phyloP scores from a whole-genome alignment of 257 asterid genomes.

The Verbascum thapsus region DNA sequence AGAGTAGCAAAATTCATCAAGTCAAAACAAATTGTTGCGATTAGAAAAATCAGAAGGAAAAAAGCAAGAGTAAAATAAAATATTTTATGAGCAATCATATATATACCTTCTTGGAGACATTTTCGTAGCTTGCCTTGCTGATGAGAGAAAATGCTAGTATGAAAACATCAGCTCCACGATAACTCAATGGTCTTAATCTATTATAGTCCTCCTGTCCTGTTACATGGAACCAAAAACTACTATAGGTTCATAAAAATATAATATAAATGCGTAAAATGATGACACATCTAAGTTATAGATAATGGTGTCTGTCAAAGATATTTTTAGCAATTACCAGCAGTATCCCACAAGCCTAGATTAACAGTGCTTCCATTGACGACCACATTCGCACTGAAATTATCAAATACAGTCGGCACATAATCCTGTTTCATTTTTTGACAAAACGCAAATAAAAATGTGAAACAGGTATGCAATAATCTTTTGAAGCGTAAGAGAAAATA shows the following conservation, averaged over 20 bases:
- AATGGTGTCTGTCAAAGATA: conserved; percentile 16
- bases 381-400: conserved; percentile 79
- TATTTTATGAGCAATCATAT: conserved; percentile 17
- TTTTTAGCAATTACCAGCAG: conserved; percentile 56
- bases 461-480: conserved; percentile 20
- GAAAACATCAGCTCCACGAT: conserved; percentile 85
- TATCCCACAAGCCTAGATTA: conserved; percentile 84
- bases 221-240: conserved; percentile 20
- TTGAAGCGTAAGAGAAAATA: conserved; percentile 8
- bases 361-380: conserved; percentile 71
- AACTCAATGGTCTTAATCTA: conserved; percentile 75
- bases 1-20: conserved; percentile 7
- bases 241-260: conserved; percentile 11
- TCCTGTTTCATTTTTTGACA: conserved; percentile 56
- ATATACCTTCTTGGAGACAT: conserved; percentile 69
- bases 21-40: conserved; percentile 5
- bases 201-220: conserved; percentile 86
- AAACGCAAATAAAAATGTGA: conserved; percentile 20
- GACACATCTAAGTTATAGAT: conserved; percentile 19
- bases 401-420: conserved; percentile 81
- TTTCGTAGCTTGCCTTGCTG: conserved; percentile 83
- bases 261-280: conserved; percentile 13
- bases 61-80: conserved; percentile 1
- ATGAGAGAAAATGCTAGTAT: conserved; percentile 75
- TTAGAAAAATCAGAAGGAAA: conserved; percentile 10